Percentiles rank a stretch among this genome's conserved stretches.
These are phyloP conservation scores for Aegilops tauschii DNA, from an alignment of 176 grass and related monocot genomes.

Conservation along the genomic window DNA sequence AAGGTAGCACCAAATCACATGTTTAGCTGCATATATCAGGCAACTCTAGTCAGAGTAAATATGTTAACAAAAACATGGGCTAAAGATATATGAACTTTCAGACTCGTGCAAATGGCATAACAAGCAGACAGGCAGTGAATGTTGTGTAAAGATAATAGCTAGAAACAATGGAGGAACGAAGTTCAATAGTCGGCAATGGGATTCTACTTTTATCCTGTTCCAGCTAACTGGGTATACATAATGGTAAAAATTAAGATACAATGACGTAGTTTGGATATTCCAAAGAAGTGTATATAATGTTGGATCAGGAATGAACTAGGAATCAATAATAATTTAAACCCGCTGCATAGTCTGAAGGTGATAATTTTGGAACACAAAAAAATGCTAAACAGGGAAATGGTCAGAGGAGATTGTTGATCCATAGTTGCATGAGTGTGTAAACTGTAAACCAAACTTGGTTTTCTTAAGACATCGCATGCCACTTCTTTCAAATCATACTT, in stretches of 20 bases:
- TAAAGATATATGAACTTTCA: not conserved
- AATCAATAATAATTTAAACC: not conserved
- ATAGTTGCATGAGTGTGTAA: not conserved
- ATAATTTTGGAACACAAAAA: not conserved
- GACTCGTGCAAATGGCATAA: not conserved
- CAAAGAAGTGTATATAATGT: not conserved
- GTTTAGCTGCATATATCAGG: not conserved
- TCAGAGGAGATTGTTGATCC: not conserved
- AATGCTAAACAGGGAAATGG: not conserved
- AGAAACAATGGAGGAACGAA: not conserved
- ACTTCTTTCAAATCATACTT: not conserved
- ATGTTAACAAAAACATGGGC: not conserved
- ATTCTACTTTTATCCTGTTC: conserved; percentile 1
- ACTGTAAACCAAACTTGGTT: not conserved
- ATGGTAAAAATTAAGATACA: not conserved
- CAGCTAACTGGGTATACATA: not conserved
- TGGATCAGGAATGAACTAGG: not conserved
- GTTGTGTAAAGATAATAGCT: not conserved
- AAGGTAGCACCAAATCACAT: not conserved
- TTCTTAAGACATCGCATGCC: not conserved
- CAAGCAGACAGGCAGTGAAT: not conserved
- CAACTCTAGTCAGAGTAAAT: not conserved
- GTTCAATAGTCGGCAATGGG: not conserved
- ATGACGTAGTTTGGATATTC: not conserved
- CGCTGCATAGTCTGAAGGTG: not conserved